Evolutionary conservation across 768 basidiomycete genomes (phyloP), one percentile per base, ranked within the genome.

Genomic region (Suillus paluster): DNA sequence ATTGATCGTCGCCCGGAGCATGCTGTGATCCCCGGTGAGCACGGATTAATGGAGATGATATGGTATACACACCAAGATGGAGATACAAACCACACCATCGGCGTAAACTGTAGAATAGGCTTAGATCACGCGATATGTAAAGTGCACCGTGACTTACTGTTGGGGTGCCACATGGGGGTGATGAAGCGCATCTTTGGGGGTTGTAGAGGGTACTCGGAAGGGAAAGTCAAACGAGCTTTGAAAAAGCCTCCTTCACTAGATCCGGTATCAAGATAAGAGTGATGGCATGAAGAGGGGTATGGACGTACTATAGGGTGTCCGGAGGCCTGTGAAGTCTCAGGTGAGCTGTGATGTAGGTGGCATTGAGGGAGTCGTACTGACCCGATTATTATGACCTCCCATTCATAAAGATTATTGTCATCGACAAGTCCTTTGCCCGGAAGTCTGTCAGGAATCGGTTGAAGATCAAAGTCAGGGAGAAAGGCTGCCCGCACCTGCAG

Each of bases 141-240:
- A 30, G 23, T 45, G 46, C 44, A 58, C 25, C 46, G 39, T 34
- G 33, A 78, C 90, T 68, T 60, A 96, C 97, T 96, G 75, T 98
- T 99, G 2, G 97, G 97, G 78, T 99, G 97, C 88, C 96, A 94
- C 86, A 99, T 92, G 39, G 89, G 90, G 2, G 97, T 98, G 67
- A 92, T 85, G 71, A 99, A 99, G 23, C 86, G 88, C 93, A 99
- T 93, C 86, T 94, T 96, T 41, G 97, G 97, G 9, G 96, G 96
- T 53, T 88, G 81, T 58, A 97, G 77, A 30, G 97, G 97, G 73
- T 88, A 98, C 75, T 98, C 94, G 30, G 84, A 80, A 9, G 96
- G 97, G 77, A 99, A 99, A 6, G 88, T 83, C 61, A 99, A 77
- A 58, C 91, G 84, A 19, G 95, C 95, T 78, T 94, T 95, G 80